Evolutionary conservation across 2,329 filamentous ascomycete genomes (phyloP).

Genomic region (Colletotrichum salicis): DNA sequence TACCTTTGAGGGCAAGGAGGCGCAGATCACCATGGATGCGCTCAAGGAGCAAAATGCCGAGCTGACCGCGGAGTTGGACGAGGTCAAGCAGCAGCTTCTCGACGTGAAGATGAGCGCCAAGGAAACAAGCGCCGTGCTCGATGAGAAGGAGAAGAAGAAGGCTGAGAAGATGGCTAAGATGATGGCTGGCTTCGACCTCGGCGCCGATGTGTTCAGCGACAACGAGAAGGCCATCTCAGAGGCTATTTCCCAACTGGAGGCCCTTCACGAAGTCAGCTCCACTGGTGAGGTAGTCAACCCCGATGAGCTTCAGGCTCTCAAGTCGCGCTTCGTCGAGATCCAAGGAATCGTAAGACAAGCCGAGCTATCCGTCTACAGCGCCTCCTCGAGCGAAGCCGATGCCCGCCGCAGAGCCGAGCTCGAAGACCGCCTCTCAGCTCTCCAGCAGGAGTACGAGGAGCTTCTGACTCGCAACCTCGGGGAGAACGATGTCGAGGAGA

Average conservation of each 20-base stretch:
- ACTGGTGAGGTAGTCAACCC: slow-evolving; percentile 82
- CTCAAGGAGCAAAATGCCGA: slow-evolving; percentile 96
- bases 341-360: slow-evolving; percentile 94
- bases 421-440: slow-evolving; percentile 76
- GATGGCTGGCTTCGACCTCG: slow-evolving; percentile 98
- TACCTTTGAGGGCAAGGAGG: slow-evolving; percentile 95
- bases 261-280: slow-evolving; percentile 79
- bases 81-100: slow-evolving; percentile 93
- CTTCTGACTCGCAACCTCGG: slow-evolving; percentile 82
- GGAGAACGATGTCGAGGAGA: slow-evolving; percentile 82
- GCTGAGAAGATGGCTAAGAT: slow-evolving; percentile 99
- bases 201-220: slow-evolving; percentile 90
- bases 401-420: slow-evolving; percentile 78
- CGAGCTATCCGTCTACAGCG: slow-evolving; percentile 83
- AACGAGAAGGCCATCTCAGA: slow-evolving; percentile 88
- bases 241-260: slow-evolving; percentile 85
- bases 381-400: slow-evolving; percentile 71
- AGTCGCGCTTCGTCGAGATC: slow-evolving; percentile 83
- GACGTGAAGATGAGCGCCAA: slow-evolving; percentile 97
- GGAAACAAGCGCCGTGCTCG: slow-evolving; percentile 87
- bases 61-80: slow-evolving; percentile 90
- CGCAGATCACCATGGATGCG: slow-evolving; percentile 96
- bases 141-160: slow-evolving; percentile 99
- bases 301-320: slow-evolving; percentile 82
- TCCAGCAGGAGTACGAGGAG: slow-evolving; percentile 87